Evolutionary conservation across 2,329 filamentous ascomycete species (phyloP).

Genomic region (Fusarium coffeatum): DNA sequence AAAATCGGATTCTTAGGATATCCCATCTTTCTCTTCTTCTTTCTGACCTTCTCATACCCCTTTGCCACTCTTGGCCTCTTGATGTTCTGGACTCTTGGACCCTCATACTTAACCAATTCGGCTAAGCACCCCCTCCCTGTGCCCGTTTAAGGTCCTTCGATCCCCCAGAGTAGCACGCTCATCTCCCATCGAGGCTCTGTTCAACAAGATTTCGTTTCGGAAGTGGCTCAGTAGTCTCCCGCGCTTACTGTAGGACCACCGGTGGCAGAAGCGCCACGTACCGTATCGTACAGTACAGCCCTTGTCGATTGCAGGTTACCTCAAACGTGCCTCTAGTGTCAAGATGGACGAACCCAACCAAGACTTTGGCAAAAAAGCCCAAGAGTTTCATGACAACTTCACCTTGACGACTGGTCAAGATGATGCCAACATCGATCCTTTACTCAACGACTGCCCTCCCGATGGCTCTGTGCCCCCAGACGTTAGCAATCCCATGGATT

Average conservation of each 20-base stretch:
- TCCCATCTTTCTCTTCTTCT: background rate
- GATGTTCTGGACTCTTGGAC: constrained; percentile 3
- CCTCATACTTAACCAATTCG: background rate
- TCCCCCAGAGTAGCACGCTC: background rate
- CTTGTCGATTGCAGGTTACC: background rate
- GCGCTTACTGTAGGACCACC: background rate
- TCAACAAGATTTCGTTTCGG: background rate
- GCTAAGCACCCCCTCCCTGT: constrained; percentile 11
- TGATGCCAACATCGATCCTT: constrained; percentile 34
- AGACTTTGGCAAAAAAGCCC: background rate
- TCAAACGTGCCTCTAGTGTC: background rate
- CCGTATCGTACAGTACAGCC: background rate
- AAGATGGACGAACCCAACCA: constrained; percentile 24
- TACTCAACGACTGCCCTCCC: constrained; percentile 19
- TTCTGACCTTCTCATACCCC: background rate
- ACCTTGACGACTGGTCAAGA: background rate
- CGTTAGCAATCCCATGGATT: background rate
- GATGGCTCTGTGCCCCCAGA: background rate
- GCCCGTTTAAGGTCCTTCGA: background rate
- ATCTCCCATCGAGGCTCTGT: constrained; percentile 2
- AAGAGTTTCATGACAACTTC: background rate
- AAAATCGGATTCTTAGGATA: background rate
- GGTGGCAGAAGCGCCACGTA: no score
- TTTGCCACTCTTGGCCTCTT: constrained; percentile 8
- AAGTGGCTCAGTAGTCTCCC: background rate